phyloP scores from a whole-genome alignment of 192 early-diverging fungal genomes.

The Coemansia sp. region DNA sequence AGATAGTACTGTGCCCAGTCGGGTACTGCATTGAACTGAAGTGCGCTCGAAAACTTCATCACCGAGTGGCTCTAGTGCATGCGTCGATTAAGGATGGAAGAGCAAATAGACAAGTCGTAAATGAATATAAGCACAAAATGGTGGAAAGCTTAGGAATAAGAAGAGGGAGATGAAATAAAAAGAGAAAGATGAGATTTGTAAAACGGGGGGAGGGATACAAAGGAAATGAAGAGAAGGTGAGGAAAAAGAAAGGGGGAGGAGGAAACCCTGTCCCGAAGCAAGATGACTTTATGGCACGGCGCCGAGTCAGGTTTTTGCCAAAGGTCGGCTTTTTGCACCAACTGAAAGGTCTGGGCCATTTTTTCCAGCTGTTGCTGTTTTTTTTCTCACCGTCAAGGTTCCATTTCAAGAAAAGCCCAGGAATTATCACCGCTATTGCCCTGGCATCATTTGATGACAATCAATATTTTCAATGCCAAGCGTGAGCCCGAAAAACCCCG shows the following conservation, averaged over 20 bases:
- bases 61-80: background rate
- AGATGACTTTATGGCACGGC: background rate
- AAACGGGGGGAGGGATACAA: background rate
- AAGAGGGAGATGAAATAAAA: background rate
- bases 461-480: no score
- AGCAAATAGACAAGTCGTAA: background rate
- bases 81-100: background rate
- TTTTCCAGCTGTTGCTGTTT: background rate
- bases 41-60: conserved; percentile 93
- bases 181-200: background rate
- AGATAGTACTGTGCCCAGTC: conserved; percentile 81
- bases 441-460: no score
- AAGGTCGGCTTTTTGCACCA: background rate
- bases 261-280: background rate
- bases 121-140: background rate
- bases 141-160: background rate
- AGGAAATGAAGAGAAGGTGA: background rate
- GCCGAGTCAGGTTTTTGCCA: background rate
- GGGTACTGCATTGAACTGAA: conserved; percentile 89
- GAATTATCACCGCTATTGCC: no score
- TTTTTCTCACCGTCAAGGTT: background rate
- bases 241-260: background rate
- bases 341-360: background rate
- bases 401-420: no score
- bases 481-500: no score